These are phyloP conservation scores for Collybia nuda DNA, from an alignment of 768 basidiomycete species.

Conservation along the genomic window DNA sequence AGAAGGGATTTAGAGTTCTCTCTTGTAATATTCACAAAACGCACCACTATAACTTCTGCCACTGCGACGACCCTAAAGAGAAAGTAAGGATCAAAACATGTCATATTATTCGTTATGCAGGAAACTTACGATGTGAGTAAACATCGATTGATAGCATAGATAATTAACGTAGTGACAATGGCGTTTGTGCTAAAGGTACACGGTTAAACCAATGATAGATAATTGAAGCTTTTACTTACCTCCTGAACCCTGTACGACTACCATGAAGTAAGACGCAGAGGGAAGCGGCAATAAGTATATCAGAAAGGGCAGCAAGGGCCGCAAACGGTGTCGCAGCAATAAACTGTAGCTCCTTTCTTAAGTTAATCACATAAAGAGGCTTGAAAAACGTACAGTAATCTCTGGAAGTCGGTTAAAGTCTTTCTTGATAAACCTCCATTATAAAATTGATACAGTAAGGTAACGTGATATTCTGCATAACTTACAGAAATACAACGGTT, in stretches of 20 bases:
- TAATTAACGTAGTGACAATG: conserved; percentile 39
- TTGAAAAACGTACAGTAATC: conserved; percentile 28
- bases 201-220: background rate
- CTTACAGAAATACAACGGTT: conserved; percentile 31
- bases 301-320: conserved; percentile 42
- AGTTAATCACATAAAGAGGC: background rate
- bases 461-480: too few species aligned
- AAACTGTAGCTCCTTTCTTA: conserved; percentile 20
- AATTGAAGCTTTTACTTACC: conserved; percentile 18
- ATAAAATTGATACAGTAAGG: background rate
- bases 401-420: conserved; percentile 29
- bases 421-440: conserved; percentile 34
- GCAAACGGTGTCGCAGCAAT: conserved; percentile 44
- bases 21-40: too few species aligned
- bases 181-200: conserved; percentile 33
- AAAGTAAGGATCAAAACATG: background rate
- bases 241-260: conserved; percentile 33
- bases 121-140: conserved; percentile 43
- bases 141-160: conserved; percentile 52
- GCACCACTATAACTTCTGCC: conserved; percentile 35
- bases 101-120: background rate
- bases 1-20: background rate
- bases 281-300: conserved; percentile 39
- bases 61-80: conserved; percentile 30
- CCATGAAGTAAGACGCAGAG: conserved; percentile 40